phyloP scores from a whole-genome alignment of 192 early-diverging fungal species.

The Chytriomyces hyalinus region DNA sequence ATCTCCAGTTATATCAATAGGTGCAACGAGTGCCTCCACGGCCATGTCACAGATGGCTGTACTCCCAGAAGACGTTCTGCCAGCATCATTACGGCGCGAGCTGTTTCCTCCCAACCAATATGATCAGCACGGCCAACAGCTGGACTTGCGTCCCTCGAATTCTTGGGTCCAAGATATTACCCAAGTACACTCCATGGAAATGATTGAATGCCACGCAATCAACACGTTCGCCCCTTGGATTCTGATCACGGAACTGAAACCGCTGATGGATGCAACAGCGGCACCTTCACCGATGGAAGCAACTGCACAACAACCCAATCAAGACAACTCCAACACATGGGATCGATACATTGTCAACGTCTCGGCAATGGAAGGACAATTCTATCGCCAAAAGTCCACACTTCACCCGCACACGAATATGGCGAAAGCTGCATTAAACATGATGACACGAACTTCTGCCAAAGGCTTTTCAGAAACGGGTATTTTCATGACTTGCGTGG shows the following conservation, averaged over 20 bases:
- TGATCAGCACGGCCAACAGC: conserved; percentile 57
- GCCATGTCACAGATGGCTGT: conserved; percentile 49
- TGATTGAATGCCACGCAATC: conserved; percentile 62
- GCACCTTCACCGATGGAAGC: not conserved
- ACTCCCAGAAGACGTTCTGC: conserved; percentile 27
- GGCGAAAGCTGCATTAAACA: conserved; percentile 56
- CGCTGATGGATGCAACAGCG: conserved; percentile 46
- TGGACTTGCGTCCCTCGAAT: conserved; percentile 52
- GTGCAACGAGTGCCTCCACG: conserved; percentile 36
- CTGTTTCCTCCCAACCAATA: conserved; percentile 45
- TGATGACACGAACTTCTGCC: conserved; percentile 58
- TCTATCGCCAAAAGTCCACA: conserved; percentile 51
- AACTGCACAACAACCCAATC: not conserved
- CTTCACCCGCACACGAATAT: conserved; percentile 52
- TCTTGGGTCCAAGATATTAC: conserved; percentile 54
- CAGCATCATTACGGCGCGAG: not conserved
- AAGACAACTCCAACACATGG: not conserved
- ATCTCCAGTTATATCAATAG: not conserved
- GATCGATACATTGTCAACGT: conserved; percentile 59
- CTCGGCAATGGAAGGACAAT: conserved; percentile 60
- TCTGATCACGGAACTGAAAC: conserved; percentile 49
- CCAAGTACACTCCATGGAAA: conserved; percentile 50
- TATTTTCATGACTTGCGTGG: conserved; percentile 59
- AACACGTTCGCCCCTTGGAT: conserved; percentile 61
- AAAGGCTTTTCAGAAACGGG: conserved; percentile 39